Evolutionary conservation across 108 stramenopile genomes (phyloP), one percentile per base, ranked within the genome.

Genomic region (Cyclotella cryptica): DNA sequence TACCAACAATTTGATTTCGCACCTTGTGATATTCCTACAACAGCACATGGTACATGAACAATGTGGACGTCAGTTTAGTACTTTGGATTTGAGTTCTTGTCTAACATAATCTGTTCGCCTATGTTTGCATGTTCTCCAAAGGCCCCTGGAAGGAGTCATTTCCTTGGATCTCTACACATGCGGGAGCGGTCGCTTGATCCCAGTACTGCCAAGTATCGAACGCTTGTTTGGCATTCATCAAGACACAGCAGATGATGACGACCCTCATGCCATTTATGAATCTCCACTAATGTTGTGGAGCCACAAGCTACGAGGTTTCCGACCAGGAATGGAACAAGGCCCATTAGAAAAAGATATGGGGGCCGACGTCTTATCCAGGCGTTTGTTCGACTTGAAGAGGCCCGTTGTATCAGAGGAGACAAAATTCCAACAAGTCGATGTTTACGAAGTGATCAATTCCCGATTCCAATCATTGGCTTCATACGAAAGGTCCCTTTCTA

Each of bases 111-210:
- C 35, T 6, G 49, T 51, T 19, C 60, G 24, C 29, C 49, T 22
- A 53, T 35, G 18, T 3, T 44, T 60, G 49, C 53, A 13, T 89
- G 88, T 51, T 74, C 92, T 13, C 83, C 88, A 27, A 88, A 93
- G 74, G 92, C 94, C 45, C 88, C 88, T 89, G 18, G 82, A 88
- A 30, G 92, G 94, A n/a, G 89, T 90, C 18, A 91, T 92, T 69
- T 84, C 86, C 9, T 43, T 95, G 54, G 93, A 93, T 61, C 55
- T 93, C 35, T 93, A 81, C 78, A 92, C 86, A 0, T 88, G 85
- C 73, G 91, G 92, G 18, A 61, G 69, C 13, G 69, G 78, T 12
- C 65, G 70, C 3, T 66, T 91, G 70, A 17, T 95, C 26, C 89
- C 89, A 12, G 44, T 91, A 51, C 58, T 95, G 17, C 87, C 91